Evolutionary conservation across 345 rosid genomes (phyloP), one percentile per base, ranked within the genome.

Genomic region (Noccaea bulbosa): DNA sequence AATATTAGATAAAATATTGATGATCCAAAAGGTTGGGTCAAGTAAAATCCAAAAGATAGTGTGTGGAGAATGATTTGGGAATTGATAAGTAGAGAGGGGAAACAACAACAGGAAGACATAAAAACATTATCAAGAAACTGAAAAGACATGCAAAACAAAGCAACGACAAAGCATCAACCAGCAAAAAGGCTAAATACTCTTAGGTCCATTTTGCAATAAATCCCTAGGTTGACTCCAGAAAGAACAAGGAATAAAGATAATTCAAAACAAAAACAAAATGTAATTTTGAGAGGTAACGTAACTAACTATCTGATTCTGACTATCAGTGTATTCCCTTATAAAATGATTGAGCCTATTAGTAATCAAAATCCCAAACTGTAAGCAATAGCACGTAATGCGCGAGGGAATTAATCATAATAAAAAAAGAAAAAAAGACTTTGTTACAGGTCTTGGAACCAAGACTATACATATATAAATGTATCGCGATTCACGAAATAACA

Each of bases 71-170:
- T 73, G 54, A 58, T 58, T 17, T 49, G 52, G 61, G 46, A 33
- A 48, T 33, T 73, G 77, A 49, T 57, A 39, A 27, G 30, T 27
- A 27, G 30, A 66, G n/a, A 33, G 59, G 14, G 22, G 11, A 12
- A 37, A 45, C 30, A 45, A 38, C 15, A 57, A 35, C 60, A 53
- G 45, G 30, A 58, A 24, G 58, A 71, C 75, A 71, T 46, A 34
- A 27, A 66, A 66, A 73, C 77, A 73, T 66, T 65, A 73, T 73
- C 77, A 66, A 59, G 38, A 73, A 73, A 58, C 53, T 49, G 72
- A 73, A 56, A 66, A 40, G 77, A 73, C 71, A 71, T 38, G 71
- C 71, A 47, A 65, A 47, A 65, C 53, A 56, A 72, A 72, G 76
- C 70, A 30, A 64, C 51, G 70, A 64, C 78, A 74, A 53, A 12